phyloP scores from a whole-genome alignment of 805 yeast genomes.

The Torulaspora quercuum region DNA sequence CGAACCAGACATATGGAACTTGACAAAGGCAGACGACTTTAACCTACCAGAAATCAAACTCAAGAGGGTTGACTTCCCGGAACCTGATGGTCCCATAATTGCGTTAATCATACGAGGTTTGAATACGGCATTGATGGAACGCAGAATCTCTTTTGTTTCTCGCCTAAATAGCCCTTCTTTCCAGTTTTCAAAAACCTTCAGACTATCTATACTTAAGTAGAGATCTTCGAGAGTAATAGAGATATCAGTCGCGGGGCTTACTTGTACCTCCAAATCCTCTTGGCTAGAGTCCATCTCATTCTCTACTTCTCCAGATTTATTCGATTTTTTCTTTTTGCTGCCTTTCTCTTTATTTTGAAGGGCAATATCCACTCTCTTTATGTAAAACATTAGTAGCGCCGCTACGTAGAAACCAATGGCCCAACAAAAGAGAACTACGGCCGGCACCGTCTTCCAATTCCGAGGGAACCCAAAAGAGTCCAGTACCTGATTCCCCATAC shows the following conservation, averaged over 20 bases:
- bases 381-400: constrained; percentile 47
- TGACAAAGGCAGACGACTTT: constrained; percentile 33
- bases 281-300: background rate
- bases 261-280: constrained; percentile 20
- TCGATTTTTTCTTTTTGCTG: constrained; percentile 12
- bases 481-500: constrained; percentile 49
- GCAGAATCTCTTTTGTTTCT: constrained; percentile 39
- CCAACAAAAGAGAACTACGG: constrained; percentile 58
- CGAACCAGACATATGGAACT: constrained; percentile 39
- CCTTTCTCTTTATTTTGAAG: constrained; percentile 27
- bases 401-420: constrained; percentile 49
- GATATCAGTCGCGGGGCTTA: constrained; percentile 9
- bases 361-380: constrained; percentile 41
- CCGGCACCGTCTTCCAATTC: constrained; percentile 65
- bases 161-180: constrained; percentile 13
- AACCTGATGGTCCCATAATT: constrained; percentile 79
- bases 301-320: background rate
- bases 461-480: constrained; percentile 55
- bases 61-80: constrained; percentile 69
- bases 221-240: constrained; percentile 18
- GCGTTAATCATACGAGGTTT: constrained; percentile 58
- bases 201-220: constrained; percentile 15
- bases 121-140: constrained; percentile 50
- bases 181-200: constrained; percentile 10
- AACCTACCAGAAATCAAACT: constrained; percentile 62